Evolutionary conservation across 495 filamentous ascomycete species (phyloP).

Genomic region (Wilcoxina mikolae): DNA sequence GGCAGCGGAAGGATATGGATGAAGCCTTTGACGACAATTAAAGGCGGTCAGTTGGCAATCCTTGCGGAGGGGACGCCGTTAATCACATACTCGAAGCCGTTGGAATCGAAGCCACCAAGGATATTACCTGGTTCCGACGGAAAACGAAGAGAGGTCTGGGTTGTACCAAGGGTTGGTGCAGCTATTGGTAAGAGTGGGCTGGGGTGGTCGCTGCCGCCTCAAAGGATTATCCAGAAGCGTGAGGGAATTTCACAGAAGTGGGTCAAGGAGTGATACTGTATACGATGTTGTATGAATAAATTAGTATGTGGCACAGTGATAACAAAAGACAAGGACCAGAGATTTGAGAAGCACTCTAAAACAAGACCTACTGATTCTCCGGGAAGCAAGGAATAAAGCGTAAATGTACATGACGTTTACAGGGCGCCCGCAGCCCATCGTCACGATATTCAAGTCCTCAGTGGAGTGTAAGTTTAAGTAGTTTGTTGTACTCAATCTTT

Average conservation of each 20-base stretch:
- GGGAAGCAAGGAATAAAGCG: no score
- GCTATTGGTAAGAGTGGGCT: slow-evolving; percentile 40
- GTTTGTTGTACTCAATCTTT: no score
- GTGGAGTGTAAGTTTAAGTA: no score
- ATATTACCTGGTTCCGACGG: slow-evolving; percentile 33
- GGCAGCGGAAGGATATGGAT: slow-evolving; percentile 56
- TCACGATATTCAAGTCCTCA: no score
- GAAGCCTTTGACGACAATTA: slow-evolving; percentile 69
- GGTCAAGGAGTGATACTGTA: not conserved
- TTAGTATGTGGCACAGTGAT: no score
- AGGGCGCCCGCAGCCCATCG: no score
- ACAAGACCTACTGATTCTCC: no score
- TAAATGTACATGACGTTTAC: no score
- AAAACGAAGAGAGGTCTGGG: slow-evolving; percentile 59
- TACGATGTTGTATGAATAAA: not conserved
- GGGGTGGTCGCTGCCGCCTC: slow-evolving; percentile 73
- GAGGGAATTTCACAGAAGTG: slow-evolving; percentile 29
- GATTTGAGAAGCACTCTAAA: no score
- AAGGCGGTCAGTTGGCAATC: slow-evolving; percentile 56
- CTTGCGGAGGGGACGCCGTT: slow-evolving; percentile 77
- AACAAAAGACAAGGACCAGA: no score
- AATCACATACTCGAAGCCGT: slow-evolving; percentile 72
- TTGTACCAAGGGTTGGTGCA: slow-evolving; percentile 58
- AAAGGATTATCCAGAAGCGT: slow-evolving; percentile 68
- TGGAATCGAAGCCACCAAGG: slow-evolving; percentile 52